A percentile compares a stretch with the other conserved stretches of the same genome.
phyloP scores from a whole-genome alignment of 1,284 basidiomycete genomes.

The Ustilago cynodontis region DNA sequence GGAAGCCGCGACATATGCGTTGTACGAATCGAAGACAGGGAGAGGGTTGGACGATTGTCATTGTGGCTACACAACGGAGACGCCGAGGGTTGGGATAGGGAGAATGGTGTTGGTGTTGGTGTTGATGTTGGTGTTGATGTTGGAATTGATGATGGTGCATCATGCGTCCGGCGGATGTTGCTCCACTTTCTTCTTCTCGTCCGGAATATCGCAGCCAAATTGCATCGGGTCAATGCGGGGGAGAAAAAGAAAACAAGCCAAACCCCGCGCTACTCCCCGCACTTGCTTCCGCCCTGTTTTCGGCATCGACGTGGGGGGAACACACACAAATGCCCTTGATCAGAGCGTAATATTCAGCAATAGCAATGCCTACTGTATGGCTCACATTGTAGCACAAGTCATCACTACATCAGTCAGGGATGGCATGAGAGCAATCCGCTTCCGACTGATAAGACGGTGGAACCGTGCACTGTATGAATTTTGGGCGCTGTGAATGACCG shows the following conservation, averaged over 20 bases:
- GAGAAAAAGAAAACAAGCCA: background rate
- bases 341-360: no score
- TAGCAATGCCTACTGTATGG: no score
- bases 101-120: slow-evolving; percentile 1
- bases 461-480: no score
- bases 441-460: no score
- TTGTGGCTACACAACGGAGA: background rate
- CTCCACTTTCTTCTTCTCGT: background rate
- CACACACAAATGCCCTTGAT: no score
- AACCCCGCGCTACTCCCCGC: background rate
- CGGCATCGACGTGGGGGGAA: slow-evolving; percentile 10
- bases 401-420: no score
- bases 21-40: slow-evolving; percentile 57
- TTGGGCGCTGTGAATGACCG: no score
- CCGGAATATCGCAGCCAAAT: background rate
- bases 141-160: slow-evolving; percentile 7
- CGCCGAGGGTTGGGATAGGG: no score
- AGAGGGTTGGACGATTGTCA: slow-evolving; percentile 24
- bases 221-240: background rate
- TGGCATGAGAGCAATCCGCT: no score
- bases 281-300: background rate
- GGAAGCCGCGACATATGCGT: slow-evolving; percentile 42
- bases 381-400: no score
- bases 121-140: no score
- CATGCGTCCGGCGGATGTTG: background rate